These are phyloP conservation scores for Thielaviopsis punctulata DNA, from an alignment of 2,329 filamentous ascomycete genomes.

Conservation along the genomic window DNA sequence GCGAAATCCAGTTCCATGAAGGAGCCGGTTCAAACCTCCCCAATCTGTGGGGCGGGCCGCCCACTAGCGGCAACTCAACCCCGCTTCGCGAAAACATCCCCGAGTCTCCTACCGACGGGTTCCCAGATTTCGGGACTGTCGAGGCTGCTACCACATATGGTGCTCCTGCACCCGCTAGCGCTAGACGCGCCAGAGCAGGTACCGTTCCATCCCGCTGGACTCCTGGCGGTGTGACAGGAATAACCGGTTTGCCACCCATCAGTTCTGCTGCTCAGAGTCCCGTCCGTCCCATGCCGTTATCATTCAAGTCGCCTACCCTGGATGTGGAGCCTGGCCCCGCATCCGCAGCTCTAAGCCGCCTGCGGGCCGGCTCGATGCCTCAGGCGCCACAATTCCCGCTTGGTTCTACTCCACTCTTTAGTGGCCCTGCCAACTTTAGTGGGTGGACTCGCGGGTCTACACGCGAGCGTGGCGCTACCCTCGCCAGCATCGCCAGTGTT, in stretches of 20 bases:
- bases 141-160: constrained; percentile 39
- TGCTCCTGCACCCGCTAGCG: constrained; percentile 35
- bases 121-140: constrained; percentile 58
- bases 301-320: constrained; percentile 56
- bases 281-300: constrained; percentile 19
- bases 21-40: constrained; percentile 52
- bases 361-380: constrained; percentile 86
- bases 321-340: constrained; percentile 41
- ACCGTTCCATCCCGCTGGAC: constrained; percentile 94
- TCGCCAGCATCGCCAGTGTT: constrained; percentile 69
- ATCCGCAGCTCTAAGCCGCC: constrained; percentile 49
- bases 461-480: constrained; percentile 69
- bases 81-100: constrained; percentile 94
- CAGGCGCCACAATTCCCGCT: constrained; percentile 53
- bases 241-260: constrained; percentile 20
- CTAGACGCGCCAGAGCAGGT: constrained; percentile 72
- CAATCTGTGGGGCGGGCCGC: constrained; percentile 82
- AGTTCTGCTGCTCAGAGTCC: constrained; percentile 5
- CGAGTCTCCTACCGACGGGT: constrained; percentile 89
- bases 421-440: constrained; percentile 72
- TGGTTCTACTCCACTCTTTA: constrained; percentile 47
- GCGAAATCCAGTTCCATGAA: constrained; percentile 95
- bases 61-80: constrained; percentile 90
- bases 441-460: constrained; percentile 51
- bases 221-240: constrained; percentile 46